These are phyloP conservation scores for Phytophthora parvispora DNA, from an alignment of 352 stramenopile genomes.

Conservation along the genomic window DNA sequence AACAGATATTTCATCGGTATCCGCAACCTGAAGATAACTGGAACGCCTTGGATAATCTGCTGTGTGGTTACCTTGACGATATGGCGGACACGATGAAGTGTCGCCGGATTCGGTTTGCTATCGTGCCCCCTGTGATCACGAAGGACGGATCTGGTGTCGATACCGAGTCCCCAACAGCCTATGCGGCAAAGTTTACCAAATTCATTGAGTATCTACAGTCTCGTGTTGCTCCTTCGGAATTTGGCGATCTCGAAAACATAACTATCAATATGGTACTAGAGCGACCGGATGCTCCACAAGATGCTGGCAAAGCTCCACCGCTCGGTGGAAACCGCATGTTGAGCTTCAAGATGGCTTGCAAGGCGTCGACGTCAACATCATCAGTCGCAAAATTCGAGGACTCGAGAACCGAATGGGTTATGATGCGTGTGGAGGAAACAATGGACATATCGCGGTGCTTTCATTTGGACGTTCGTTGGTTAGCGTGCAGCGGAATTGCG, in stretches of 20 bases:
- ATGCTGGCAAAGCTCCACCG: constrained; percentile 6
- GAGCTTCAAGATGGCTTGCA: constrained; percentile 62
- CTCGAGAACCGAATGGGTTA: constrained; percentile 75
- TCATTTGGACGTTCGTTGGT: constrained; percentile 81
- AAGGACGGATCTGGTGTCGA: constrained; percentile 5
- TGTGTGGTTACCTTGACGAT: constrained; percentile 81
- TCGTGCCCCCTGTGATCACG: constrained; percentile 50
- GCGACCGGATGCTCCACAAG: neutral
- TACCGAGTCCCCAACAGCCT: constrained; percentile 27
- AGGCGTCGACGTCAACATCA: constrained; percentile 30
- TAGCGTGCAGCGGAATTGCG: constrained; percentile 81
- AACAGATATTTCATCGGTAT: constrained; percentile 80
- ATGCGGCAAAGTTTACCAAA: constrained; percentile 64
- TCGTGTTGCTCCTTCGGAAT: constrained; percentile 58
- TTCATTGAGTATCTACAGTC: constrained; percentile 78
- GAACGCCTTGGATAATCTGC: constrained; percentile 80
- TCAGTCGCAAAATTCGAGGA: constrained; percentile 40
- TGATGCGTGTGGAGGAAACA: constrained; percentile 74
- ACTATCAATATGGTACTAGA: constrained; percentile 52
- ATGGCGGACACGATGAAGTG: constrained; percentile 82
- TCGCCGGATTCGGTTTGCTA: constrained; percentile 74
- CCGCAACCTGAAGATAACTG: constrained; percentile 81
- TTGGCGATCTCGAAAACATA: constrained; percentile 61
- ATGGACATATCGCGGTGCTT: constrained; percentile 69
- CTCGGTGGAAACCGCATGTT: constrained; percentile 36